These are phyloP conservation scores for Sesbania bispinosa DNA, from an alignment of 306 rosid genomes.

Conservation along the genomic window DNA sequence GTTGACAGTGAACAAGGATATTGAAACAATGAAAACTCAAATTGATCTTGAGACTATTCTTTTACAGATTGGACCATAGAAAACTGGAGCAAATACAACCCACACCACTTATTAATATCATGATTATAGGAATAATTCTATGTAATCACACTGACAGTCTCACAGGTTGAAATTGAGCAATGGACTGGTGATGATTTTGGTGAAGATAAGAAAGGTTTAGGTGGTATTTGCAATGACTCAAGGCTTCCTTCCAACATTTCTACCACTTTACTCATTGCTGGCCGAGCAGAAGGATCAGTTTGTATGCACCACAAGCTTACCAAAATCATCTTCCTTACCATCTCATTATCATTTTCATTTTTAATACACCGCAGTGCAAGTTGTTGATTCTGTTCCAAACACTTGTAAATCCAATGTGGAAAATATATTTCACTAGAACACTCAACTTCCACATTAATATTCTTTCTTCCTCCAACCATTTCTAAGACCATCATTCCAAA, in stretches of 20 bases:
- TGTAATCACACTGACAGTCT: background rate
- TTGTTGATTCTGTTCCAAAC: constrained; percentile 5
- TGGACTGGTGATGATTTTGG: background rate
- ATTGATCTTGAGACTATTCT: too few relatives aligned
- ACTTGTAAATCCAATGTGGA: constrained; percentile 39
- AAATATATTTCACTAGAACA: constrained; percentile 15
- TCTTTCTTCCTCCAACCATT: constrained; percentile 32
- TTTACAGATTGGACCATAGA: too few relatives aligned
- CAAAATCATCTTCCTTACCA: constrained; percentile 31
- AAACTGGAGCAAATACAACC: too few relatives aligned
- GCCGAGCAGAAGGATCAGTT: background rate
- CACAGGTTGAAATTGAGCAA: background rate
- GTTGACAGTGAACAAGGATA: too few relatives aligned
- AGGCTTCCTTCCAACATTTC: constrained; percentile 33
- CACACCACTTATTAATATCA: too few relatives aligned
- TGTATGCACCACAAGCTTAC: constrained; percentile 13
- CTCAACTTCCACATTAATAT: background rate
- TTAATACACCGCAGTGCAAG: background rate
- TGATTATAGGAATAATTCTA: too few relatives aligned
- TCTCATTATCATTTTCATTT: constrained; percentile 12
- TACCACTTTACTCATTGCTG: constrained; percentile 23
- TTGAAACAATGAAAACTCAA: too few relatives aligned
- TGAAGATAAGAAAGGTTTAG: constrained; percentile 24
- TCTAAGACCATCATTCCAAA: constrained; percentile 31
- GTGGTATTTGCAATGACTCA: constrained; percentile 28